phyloP scores from a whole-genome alignment of 768 basidiomycete species.

The Tephrocybe sp. region DNA sequence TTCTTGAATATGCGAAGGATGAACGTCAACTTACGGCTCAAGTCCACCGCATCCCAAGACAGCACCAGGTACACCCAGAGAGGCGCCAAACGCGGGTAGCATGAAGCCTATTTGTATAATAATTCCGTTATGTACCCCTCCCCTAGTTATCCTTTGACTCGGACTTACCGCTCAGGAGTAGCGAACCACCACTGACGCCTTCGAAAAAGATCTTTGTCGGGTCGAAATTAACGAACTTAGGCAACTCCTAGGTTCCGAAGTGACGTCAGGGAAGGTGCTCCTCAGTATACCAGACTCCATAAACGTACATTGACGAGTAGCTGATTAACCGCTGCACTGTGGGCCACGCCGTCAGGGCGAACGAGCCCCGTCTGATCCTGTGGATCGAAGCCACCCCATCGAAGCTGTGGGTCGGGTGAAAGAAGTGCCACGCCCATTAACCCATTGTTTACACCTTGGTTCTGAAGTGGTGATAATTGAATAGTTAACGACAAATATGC shows the following conservation, averaged over 20 bases:
- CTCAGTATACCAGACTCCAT: background rate
- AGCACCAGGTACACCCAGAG: slow-evolving; percentile 22
- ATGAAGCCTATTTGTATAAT: slow-evolving; percentile 19
- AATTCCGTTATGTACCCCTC: background rate
- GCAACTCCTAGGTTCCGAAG: slow-evolving; percentile 15
- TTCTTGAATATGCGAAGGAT: background rate
- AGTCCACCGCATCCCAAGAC: slow-evolving; percentile 25
- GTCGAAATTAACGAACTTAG: slow-evolving; percentile 27
- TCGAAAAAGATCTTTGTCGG: slow-evolving; percentile 25
- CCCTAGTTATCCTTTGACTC: background rate
- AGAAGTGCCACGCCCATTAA: slow-evolving; percentile 24
- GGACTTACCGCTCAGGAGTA: slow-evolving; percentile 24
- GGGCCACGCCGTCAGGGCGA: slow-evolving; percentile 25
- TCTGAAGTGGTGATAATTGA: slow-evolving; percentile 2
- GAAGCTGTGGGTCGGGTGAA: slow-evolving; percentile 19
- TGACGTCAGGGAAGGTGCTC: background rate
- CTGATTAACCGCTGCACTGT: slow-evolving; percentile 28
- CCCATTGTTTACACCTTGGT: slow-evolving; percentile 19
- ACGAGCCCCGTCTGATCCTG: slow-evolving; percentile 7
- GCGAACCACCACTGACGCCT: slow-evolving; percentile 26
- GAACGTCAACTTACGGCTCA: slow-evolving; percentile 16
- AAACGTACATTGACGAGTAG: slow-evolving; percentile 20
- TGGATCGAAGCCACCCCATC: slow-evolving; percentile 21
- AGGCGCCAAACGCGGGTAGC: slow-evolving; percentile 24
- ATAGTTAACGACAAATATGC: too few species aligned